These are phyloP conservation scores for Malania oleifera DNA, from an alignment of 164 flowering plant genomes.

Conservation along the genomic window DNA sequence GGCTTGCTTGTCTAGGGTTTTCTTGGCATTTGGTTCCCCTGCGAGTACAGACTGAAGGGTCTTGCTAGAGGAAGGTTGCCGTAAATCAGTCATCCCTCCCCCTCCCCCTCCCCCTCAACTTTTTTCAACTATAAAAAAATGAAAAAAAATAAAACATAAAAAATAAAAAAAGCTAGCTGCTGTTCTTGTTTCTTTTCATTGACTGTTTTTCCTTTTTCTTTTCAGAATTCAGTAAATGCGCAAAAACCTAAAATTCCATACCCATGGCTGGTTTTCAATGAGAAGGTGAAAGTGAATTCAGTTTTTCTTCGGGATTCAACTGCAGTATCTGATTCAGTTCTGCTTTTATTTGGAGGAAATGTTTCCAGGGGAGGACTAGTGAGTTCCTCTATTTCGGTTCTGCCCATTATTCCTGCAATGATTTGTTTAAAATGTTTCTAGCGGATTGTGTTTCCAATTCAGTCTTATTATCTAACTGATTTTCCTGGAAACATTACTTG, in stretches of 20 bases:
- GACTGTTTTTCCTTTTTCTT: too few species aligned
- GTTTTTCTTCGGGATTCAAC: conserved; percentile 92
- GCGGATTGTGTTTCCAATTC: background rate
- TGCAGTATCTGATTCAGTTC: conserved; percentile 77
- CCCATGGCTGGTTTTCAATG: conserved; percentile 96
- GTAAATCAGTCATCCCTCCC: too few species aligned
- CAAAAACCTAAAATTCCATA: conserved; percentile 66
- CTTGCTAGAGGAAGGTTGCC: too few species aligned
- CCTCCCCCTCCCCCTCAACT: too few species aligned
- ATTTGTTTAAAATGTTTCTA: background rate
- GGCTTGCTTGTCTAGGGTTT: too few species aligned
- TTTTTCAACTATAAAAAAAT: too few species aligned
- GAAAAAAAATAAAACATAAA: too few species aligned
- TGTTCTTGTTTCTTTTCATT: too few species aligned
- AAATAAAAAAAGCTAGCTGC: too few species aligned
- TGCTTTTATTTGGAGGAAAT: conserved; percentile 86
- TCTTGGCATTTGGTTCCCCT: too few species aligned
- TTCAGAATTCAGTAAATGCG: conserved; percentile 82
- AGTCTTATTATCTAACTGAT: background rate
- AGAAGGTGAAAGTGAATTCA: conserved; percentile 86
- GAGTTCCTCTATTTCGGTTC: conserved; percentile 25
- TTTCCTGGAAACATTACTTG: background rate
- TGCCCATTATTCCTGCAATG: background rate
- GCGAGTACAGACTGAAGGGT: too few species aligned
- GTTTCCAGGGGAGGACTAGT: conserved; percentile 60